Percentiles rank a stretch among this genome's conserved stretches.
Conservation (phyloP, 1,284 basidiomycete species). For the Pholiota adiposa region DNA sequence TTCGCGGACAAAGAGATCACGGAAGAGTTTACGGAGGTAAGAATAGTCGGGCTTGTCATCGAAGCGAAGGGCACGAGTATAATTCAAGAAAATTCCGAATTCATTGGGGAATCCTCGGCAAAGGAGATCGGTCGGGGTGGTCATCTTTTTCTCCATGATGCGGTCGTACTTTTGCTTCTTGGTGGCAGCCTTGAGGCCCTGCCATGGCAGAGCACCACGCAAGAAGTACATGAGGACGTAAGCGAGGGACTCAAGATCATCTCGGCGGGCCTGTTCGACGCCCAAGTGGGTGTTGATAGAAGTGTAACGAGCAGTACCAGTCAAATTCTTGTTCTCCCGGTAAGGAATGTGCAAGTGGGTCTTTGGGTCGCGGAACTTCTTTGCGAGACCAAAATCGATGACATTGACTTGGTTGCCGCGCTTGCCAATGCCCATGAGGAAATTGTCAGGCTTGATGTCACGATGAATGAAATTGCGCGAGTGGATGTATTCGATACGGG, state of each 20-base stretch:
- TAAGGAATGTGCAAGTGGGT: constrained; percentile 99
- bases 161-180: constrained; percentile 99
- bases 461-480: constrained; percentile 99
- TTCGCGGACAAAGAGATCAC: constrained; percentile 95
- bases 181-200: constrained; percentile 96
- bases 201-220: constrained; percentile 95
- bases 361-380: constrained; percentile 99
- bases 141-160: constrained; percentile 99
- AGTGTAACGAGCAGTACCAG: constrained; percentile 98
- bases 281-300: constrained; percentile 99
- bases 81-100: constrained; percentile 97
- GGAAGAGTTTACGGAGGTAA: constrained; percentile 97
- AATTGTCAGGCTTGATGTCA: constrained; percentile 99
- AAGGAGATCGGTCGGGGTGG: constrained; percentile 92
- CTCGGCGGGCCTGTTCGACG: constrained; percentile 95
- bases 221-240: constrained; percentile 99
- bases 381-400: constrained; percentile 99
- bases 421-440: constrained; percentile 99
- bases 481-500: constrained; percentile 98
- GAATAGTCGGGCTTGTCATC: constrained; percentile 99
- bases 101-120: constrained; percentile 98
- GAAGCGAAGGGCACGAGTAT: constrained; percentile 94
- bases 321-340: constrained; percentile 99
- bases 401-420: constrained; percentile 99
- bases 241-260: constrained; percentile 94